phyloP scores from a whole-genome alignment of 2,329 filamentous ascomycete genomes.

The Apiospora sp. region DNA sequence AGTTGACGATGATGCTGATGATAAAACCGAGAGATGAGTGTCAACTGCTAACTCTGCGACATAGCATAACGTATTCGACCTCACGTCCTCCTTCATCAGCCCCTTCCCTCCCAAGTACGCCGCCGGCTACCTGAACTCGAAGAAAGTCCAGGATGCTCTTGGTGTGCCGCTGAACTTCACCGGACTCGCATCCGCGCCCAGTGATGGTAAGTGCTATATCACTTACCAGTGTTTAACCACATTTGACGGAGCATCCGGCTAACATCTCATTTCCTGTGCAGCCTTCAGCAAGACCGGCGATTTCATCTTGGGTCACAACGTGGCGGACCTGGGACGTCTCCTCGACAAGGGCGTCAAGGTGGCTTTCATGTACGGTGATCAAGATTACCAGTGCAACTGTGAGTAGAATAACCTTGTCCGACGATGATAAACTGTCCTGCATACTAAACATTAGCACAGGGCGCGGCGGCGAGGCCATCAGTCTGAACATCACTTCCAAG shows the following conservation, averaged over 20 bases:
- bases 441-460: conserved; percentile 20
- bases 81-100: conserved; percentile 54
- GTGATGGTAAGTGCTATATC: no score
- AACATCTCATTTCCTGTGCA: background rate
- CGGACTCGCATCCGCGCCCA: background rate
- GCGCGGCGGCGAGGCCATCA: conserved; percentile 40
- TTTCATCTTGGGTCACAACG: conserved; percentile 45
- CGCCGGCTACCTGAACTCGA: conserved; percentile 61
- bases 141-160: conserved; percentile 61
- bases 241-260: no score
- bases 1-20: background rate
- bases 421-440: background rate
- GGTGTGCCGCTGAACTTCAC: conserved; percentile 68
- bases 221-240: no score
- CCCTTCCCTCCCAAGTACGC: conserved; percentile 60
- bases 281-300: conserved; percentile 64
- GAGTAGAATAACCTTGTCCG: no score
- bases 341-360: conserved; percentile 35
- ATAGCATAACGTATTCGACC: conserved; percentile 52
- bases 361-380: conserved; percentile 51
- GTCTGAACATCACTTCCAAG: conserved; percentile 54
- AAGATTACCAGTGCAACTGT: conserved; percentile 45
- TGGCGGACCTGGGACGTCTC: conserved; percentile 37
- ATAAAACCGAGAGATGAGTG: background rate
- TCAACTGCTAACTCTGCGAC: background rate